These are phyloP conservation scores for Aspergillus transmontanensis DNA, from an alignment of 2,329 filamentous ascomycete genomes.

Conservation along the genomic window DNA sequence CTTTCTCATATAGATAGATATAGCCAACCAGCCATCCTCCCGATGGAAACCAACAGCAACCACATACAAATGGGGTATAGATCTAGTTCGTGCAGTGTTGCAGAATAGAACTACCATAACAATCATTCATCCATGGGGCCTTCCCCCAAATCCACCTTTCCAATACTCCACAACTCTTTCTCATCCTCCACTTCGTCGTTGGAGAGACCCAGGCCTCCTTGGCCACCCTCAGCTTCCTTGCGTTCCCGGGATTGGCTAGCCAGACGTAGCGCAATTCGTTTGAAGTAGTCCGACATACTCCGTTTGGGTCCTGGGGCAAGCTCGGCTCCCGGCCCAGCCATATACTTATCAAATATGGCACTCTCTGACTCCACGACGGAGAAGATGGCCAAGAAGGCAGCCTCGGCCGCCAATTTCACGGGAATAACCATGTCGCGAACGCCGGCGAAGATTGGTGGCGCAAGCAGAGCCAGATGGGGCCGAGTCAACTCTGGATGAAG, in stretches of 20 bases:
- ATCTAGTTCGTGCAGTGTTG: conserved; percentile 22
- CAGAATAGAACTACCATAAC: conserved; percentile 16
- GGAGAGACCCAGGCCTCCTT: conserved; percentile 79
- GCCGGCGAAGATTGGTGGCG: conserved; percentile 80
- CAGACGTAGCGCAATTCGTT: conserved; percentile 81
- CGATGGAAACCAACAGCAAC: conserved; percentile 1
- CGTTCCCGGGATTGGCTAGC: conserved; percentile 87
- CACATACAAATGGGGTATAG: conserved; percentile 26
- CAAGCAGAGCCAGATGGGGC: conserved; percentile 78
- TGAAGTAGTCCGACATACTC: conserved; percentile 96
- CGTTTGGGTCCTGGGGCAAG: conserved; percentile 75
- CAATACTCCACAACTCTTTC: conserved; percentile 93
- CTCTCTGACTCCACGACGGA: conserved; percentile 84
- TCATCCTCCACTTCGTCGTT: conserved; percentile 95
- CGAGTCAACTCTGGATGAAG: conserved; percentile 77
- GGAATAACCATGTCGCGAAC: conserved; percentile 92
- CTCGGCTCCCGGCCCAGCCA: conserved; percentile 67
- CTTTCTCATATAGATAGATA: conserved; percentile 1
- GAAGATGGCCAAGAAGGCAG: conserved; percentile 89
- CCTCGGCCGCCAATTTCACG: conserved; percentile 92
- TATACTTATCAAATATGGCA: conserved; percentile 87
- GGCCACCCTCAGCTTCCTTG: conserved; percentile 86
- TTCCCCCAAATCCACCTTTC: conserved; percentile 80
- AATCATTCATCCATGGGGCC: conserved; percentile 40
- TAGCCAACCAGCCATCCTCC: background rate